A percentile compares a stretch with the other conserved stretches of the same genome.
phyloP scores from a whole-genome alignment of 2,329 filamentous ascomycete species.

The Septoria linicola region DNA sequence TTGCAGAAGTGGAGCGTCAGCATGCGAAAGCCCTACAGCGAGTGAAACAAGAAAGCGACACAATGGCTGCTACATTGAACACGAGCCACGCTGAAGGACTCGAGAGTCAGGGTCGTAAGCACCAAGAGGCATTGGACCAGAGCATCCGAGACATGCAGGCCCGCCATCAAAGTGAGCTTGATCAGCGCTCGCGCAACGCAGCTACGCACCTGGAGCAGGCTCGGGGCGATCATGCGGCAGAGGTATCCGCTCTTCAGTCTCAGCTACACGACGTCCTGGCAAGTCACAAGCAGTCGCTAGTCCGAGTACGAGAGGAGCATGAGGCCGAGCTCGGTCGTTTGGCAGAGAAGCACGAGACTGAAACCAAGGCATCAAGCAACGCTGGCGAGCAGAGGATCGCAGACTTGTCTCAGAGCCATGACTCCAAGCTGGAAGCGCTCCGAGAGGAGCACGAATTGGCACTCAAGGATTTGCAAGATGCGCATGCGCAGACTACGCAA shows the following conservation, averaged over 20 bases:
- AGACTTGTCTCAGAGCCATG: constrained; percentile 2
- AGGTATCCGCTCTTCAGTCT: constrained; percentile 4
- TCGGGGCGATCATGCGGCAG: constrained; percentile 3
- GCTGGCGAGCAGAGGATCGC: neutral
- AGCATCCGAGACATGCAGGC: too few species aligned
- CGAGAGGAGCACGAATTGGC: constrained; percentile 20
- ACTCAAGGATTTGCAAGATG: neutral
- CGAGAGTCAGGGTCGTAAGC: too few species aligned
- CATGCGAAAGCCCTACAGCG: neutral
- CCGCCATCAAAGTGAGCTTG: neutral
- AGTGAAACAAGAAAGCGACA: too few species aligned
- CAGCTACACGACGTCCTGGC: constrained; percentile 10
- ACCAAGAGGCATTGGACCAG: too few species aligned
- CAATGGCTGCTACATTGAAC: too few species aligned
- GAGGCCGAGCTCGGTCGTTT: constrained; percentile 5
- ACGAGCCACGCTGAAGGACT: too few species aligned
- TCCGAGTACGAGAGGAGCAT: constrained; percentile 5
- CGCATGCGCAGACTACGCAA: neutral
- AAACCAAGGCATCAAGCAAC: neutral
- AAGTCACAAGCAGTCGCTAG: constrained; percentile 5
- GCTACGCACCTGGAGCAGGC: neutral
- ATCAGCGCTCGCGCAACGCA: neutral
- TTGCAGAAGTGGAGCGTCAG: neutral
- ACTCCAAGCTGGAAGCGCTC: constrained; percentile 15
- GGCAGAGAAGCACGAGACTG: neutral